Conservation (phyloP, 768 basidiomycete genomes). For the Podaxis sp. region DNA sequence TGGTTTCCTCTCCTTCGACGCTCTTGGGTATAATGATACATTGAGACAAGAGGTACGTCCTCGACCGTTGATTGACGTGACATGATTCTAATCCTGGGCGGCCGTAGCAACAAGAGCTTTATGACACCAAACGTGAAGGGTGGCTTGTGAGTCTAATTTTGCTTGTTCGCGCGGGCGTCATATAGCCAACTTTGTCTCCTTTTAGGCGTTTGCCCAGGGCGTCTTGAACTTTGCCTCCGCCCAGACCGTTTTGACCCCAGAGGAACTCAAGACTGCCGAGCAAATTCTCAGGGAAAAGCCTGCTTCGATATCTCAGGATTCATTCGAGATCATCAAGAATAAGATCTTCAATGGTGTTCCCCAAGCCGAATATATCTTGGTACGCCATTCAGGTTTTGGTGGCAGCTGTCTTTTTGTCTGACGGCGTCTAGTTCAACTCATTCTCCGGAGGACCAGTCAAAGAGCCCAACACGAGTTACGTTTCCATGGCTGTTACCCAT, state of each 20-base stretch:
- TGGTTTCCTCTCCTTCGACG: conserved; percentile 29
- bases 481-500: conserved; percentile 32
- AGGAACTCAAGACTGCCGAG: conserved; percentile 23
- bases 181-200: background rate
- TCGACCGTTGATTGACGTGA: background rate
- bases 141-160: conserved; percentile 25
- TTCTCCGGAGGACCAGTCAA: conserved; percentile 28
- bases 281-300: conserved; percentile 25
- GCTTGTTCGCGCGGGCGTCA: background rate
- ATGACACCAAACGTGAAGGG: conserved; percentile 22
- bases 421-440: conserved; percentile 26
- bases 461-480: conserved; percentile 29
- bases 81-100: background rate
- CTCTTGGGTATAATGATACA: conserved; percentile 26
- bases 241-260: conserved; percentile 22
- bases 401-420: background rate
- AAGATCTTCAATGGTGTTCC: conserved; percentile 26
- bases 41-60: conserved; percentile 25
- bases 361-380: conserved; percentile 29
- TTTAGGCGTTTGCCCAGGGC: conserved; percentile 28
- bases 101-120: conserved; percentile 27
- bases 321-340: conserved; percentile 27
- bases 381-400: conserved; percentile 13
- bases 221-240: conserved; percentile 27
- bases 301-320: conserved; percentile 23